Percentiles rank a stretch among this genome's conserved stretches.
phyloP scores from a whole-genome alignment of 306 rosid genomes.

The Adenanthera pavonina region DNA sequence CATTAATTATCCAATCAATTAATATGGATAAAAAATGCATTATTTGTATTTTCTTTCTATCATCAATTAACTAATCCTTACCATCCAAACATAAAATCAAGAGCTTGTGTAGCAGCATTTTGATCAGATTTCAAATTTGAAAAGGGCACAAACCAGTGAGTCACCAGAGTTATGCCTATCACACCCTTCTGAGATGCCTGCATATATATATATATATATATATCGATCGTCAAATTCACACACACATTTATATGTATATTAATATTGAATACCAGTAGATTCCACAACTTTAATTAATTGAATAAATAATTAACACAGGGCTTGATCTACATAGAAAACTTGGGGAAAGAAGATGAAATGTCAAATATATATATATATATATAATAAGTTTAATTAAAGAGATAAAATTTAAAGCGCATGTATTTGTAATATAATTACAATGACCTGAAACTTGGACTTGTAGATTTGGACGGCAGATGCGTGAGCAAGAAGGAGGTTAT shows the following conservation, averaged over 20 bases:
- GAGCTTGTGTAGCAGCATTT: constrained; percentile 52
- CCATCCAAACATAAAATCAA: constrained; percentile 79
- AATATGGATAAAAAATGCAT: no score
- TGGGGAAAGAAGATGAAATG: no score
- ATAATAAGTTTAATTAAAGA: no score
- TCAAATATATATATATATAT: no score
- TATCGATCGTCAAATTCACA: neutral
- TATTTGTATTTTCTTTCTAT: no score
- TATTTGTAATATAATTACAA: no score
- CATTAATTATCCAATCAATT: neutral
- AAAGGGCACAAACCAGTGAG: constrained; percentile 57
- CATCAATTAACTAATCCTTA: constrained; percentile 21
- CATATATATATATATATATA: constrained; percentile 9
- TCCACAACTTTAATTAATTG: no score
- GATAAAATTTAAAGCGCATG: no score
- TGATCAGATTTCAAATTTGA: constrained; percentile 34
- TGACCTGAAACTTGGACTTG: constrained; percentile 47
- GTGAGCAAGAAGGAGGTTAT: constrained; percentile 70
- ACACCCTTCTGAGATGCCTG: constrained; percentile 64
- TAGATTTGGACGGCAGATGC: constrained; percentile 57
- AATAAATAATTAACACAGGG: no score
- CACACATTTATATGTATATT: no score
- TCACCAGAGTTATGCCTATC: constrained; percentile 57
- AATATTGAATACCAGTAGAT: no score
- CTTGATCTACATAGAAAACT: no score